Base-by-base conservation (phyloP, 83 land plant species). In the Picea abies region DNA sequence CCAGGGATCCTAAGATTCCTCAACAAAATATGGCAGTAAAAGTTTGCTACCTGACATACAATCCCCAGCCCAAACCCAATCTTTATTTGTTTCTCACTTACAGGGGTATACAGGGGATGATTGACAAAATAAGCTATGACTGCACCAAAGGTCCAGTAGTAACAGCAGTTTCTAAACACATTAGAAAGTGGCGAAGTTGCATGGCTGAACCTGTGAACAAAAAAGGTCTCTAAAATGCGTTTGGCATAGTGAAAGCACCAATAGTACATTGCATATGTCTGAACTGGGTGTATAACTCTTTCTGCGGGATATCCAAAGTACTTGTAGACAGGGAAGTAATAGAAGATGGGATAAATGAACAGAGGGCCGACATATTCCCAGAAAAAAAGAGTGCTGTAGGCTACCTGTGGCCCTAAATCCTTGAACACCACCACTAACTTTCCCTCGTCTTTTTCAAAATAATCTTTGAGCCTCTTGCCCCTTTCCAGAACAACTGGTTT, bases 241-340 rank as follows among this genome's bases (percentile, higher is more conserved):
- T 97, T 97, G 85, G 90, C 92, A 86, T 97, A 97, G 68, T 97
- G 99, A 86, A 97, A 90, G 80, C 93, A 93, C 99, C 99, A 97
- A 83, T 94, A 94, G 83, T 89, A 92, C 82, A 94, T 80, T 20
- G 99, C 99, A 88, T 95, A 97, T 4, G 96, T 95, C 86, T 95
- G 99, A 60, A 85, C 98, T 3, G 95, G 98, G 85, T 90, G 95
- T 17, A 80, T 91, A 39, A 86, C 88, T 70, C 89, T 86, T 64
- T 90, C 88, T 7, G 47, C 84, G 25, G 93, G 90, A 44, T 92
- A 93, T 26, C 95, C 95, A 82, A 97, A 91, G 80, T 73, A 91
- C 69, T 94, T 88, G 87, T 97, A 97, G 7, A 97, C 90, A 26
- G 98, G 98, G 75, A 88, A 83, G 91, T 86, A 95, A 84, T 97